Base-by-base conservation (phyloP, 1,284 basidiomycete species). In the Neolentinus lepideus region DNA sequence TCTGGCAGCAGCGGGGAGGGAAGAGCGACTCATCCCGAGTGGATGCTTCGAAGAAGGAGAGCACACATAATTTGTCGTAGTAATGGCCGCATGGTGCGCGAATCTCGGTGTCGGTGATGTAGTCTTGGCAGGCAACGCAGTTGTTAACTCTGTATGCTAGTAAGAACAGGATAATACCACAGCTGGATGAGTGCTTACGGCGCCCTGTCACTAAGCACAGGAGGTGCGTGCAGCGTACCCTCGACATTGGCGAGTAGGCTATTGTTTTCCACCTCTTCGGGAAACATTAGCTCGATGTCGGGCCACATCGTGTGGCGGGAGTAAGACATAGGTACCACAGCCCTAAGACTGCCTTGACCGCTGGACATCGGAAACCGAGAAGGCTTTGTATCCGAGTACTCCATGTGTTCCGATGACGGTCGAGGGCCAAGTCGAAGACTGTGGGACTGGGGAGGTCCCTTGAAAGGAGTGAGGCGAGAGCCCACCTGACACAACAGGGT, bases 1-100 rank as follows among this genome's bases (percentile, higher is more conserved):
- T 31, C n/a, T 62, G 59, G 56, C 71, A 72, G 57, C 72, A 74
- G 9, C 65, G 60, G 10, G 71, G 71, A 1, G 71, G 72, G 57
- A 68, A 70, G 35, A 71, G 61, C 6, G 66, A 63, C 55, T 73
- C 69, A 58, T 73, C 71, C 25, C 59, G 59, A 4, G 62, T 65
- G 2, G 72, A 66, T 3, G 61, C 61, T 33, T 66, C 56, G 56
- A 71, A 67, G 52, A 73, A 66, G 51, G 58, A 56, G 16, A 65
- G 53, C 2, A 71, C 57, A 58, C 73, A 75, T 1, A 52, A 45
- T 10, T 52, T 54, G 60, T 72, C 69, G 60, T 69, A 72, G 54
- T 61, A 57, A 54, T 72, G 70, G 6, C 66, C 66, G 57, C 71
- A 73, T 1, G 67, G 63, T 0, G 65, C 59, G 9, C 55, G 62